These are phyloP conservation scores for Vickermania spadyakhi DNA, from an alignment of 208 protist species.

Conservation along the genomic window DNA sequence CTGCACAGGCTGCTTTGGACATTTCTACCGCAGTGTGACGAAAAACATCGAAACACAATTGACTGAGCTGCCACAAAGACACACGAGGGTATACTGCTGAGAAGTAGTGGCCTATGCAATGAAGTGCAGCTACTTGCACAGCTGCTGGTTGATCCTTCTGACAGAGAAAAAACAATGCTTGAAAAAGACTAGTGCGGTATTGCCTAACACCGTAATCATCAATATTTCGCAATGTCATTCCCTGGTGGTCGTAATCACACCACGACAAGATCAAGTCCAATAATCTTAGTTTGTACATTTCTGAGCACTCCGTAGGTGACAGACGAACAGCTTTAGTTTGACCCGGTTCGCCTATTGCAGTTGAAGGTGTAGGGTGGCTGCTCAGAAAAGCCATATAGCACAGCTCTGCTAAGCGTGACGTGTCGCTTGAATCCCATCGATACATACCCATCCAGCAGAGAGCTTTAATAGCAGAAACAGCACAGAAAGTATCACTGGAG, in stretches of 20 bases:
- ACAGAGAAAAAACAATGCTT: conserved; percentile 31
- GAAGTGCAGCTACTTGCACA: conserved; percentile 62
- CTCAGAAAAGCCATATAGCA: background rate
- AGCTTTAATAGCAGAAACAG: conserved; percentile 28
- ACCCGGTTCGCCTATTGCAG: background rate
- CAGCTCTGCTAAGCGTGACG: conserved; percentile 18
- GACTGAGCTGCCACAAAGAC: conserved; percentile 21
- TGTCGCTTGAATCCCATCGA: conserved; percentile 56
- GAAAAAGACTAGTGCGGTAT: conserved; percentile 22
- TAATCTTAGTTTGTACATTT: conserved; percentile 34
- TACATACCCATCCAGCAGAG: conserved; percentile 64
- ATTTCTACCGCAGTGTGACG: conserved; percentile 44
- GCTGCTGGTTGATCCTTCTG: conserved; percentile 12
- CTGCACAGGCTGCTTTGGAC: conserved; percentile 69
- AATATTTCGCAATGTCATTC: conserved; percentile 57
- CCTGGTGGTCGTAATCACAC: conserved; percentile 69
- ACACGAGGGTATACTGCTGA: conserved; percentile 43
- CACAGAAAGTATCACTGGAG: conserved; percentile 31
- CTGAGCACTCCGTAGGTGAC: conserved; percentile 2
- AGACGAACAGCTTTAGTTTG: background rate
- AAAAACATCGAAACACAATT: conserved; percentile 68
- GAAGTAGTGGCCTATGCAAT: conserved; percentile 47
- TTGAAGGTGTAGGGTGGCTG: background rate
- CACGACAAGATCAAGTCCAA: conserved; percentile 68
- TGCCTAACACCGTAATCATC: conserved; percentile 24